Conservation (phyloP, 2,329 filamentous ascomycete genomes). For the Penicillium sumatraense region DNA sequence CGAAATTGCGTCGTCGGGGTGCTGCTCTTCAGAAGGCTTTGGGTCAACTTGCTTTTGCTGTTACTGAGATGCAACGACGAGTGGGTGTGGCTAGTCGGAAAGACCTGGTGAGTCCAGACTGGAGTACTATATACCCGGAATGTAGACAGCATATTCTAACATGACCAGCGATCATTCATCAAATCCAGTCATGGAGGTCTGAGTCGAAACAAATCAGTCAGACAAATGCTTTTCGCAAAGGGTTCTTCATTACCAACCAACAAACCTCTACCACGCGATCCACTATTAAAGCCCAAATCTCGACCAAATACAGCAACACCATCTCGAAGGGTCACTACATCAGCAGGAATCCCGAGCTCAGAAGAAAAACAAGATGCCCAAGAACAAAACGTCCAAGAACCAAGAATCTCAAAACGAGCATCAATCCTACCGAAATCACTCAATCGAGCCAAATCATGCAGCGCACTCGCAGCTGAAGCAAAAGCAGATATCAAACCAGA, state of each 20-base stretch:
- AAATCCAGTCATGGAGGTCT: constrained; percentile 10
- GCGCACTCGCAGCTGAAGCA: constrained; percentile 19
- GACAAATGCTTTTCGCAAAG: constrained; percentile 30
- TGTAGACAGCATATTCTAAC: constrained; percentile 13
- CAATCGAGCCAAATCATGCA: constrained; percentile 29
- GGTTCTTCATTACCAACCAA: constrained; percentile 14
- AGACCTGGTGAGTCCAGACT: constrained; percentile 63
- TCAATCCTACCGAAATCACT: constrained; percentile 17
- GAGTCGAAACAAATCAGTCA: constrained; percentile 27
- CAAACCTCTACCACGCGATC: constrained; percentile 39
- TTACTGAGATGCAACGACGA: constrained; percentile 83
- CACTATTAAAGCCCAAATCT: constrained; percentile 18
- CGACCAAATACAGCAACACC: too few relatives aligned
- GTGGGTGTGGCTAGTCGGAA: constrained; percentile 82
- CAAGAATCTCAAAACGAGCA: constrained; percentile 19
- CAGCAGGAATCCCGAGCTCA: constrained; percentile 17
- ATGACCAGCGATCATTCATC: constrained; percentile 27
- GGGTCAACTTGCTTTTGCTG: constrained; percentile 73
- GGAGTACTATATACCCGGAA: not conserved
- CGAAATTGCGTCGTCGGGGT: constrained; percentile 74
- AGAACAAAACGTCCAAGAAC: not conserved
- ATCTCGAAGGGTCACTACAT: constrained; percentile 1
- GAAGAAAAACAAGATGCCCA: constrained; percentile 9
- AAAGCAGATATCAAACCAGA: constrained; percentile 8
- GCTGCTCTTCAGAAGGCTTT: constrained; percentile 72